Conservation (phyloP, 495 filamentous ascomycete genomes). For the Penicillium canescens region DNA sequence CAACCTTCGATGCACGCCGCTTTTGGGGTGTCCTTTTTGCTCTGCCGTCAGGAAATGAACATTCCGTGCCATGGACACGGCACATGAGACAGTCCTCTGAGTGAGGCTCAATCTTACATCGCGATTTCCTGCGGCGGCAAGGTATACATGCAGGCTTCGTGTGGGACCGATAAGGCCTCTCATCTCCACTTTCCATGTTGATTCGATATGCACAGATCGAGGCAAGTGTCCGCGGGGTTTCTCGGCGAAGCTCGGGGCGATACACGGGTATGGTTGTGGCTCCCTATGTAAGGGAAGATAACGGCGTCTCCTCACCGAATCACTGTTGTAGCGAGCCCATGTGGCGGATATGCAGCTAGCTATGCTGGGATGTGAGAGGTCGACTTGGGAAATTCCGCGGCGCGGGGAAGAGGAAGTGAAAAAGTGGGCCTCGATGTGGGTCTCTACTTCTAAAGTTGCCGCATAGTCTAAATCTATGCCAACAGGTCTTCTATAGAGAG, state of each 20-base stretch:
- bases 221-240: neutral
- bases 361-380: neutral
- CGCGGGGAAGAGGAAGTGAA: neutral
- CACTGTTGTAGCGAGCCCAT: too few relatives aligned
- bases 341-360: too few relatives aligned
- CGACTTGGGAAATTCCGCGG: conserved; percentile 2
- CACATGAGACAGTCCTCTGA: conserved; percentile 9
- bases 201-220: neutral
- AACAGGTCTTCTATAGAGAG: too few relatives aligned
- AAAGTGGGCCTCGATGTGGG: neutral
- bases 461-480: too few relatives aligned
- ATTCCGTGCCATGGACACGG: conserved; percentile 8
- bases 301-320: too few relatives aligned
- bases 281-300: too few relatives aligned
- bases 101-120: conserved; percentile 10
- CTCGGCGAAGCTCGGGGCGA: neutral
- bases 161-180: conserved; percentile 8
- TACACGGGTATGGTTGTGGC: too few relatives aligned
- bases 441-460: too few relatives aligned
- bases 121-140: conserved; percentile 6
- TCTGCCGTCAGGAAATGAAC: conserved; percentile 4
- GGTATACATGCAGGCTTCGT: conserved; percentile 9
- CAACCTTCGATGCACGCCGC: neutral
- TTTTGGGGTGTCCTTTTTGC: neutral
- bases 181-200: conserved; percentile 6